Percentiles rank a stretch among this genome's conserved stretches.
These are phyloP conservation scores for Talaromyces marneffei DNA, from an alignment of 2,329 filamentous ascomycete species.

Conservation along the genomic window DNA sequence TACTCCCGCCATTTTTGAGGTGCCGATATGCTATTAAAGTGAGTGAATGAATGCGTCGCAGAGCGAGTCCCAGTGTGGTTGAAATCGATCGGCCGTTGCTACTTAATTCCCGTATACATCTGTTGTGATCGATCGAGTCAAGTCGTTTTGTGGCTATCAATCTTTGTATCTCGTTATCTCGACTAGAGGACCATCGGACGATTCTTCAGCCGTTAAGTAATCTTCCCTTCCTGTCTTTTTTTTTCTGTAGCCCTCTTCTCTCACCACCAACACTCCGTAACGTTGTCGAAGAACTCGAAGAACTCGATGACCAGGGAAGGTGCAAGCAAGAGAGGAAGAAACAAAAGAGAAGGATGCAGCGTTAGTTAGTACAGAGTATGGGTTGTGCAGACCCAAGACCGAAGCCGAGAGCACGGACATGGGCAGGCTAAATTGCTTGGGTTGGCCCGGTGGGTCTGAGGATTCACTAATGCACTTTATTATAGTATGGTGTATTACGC, in stretches of 20 bases:
- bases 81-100: neutral
- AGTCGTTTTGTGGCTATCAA: neutral
- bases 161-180: neutral
- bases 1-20: neutral
- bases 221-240: neutral
- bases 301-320: neutral
- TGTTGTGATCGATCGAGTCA: neutral
- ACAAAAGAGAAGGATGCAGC: neutral
- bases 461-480: conserved; percentile 1
- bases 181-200: neutral
- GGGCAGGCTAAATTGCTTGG: conserved; percentile 1
- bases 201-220: neutral
- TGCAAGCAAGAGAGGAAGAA: neutral
- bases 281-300: neutral
- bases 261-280: neutral
- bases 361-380: too few relatives aligned
- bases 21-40: neutral
- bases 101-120: neutral
- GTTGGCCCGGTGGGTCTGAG: neutral
- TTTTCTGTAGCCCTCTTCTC: neutral
- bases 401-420: conserved; percentile 9
- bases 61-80: neutral
- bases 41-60: neutral
- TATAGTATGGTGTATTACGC: neutral
- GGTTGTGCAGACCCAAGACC: conserved; percentile 2